Evolutionary conservation across 768 basidiomycete genomes (phyloP).

Genomic region (Myochromella boudieri): DNA sequence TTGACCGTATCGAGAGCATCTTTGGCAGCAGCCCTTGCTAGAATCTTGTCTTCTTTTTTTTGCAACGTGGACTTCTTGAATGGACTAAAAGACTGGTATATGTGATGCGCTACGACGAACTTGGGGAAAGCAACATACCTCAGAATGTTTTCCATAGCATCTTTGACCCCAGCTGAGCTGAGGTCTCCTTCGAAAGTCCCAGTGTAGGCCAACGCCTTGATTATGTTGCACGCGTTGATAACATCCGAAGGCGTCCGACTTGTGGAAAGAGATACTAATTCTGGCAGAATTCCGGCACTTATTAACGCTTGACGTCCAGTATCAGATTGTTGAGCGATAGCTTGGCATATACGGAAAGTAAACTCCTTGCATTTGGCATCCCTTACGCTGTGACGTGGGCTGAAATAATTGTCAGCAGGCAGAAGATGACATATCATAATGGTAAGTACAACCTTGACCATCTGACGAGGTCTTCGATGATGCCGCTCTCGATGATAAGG

Average conservation of each 20-base stretch:
- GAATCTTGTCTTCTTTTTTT: conserved; percentile 7
- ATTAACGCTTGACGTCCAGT: conserved; percentile 18
- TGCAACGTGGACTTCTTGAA: conserved; percentile 9
- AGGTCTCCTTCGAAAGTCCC: conserved; percentile 13
- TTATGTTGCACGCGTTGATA: conserved; percentile 15
- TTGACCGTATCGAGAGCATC: conserved; percentile 5
- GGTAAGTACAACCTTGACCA: conserved; percentile 15
- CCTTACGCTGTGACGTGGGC: conserved; percentile 14
- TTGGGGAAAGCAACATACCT: conserved; percentile 5
- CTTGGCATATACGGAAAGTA: conserved; percentile 13
- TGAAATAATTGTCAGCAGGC: neutral
- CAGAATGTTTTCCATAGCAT: conserved; percentile 13
- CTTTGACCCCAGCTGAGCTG: conserved; percentile 11
- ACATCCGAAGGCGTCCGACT: conserved; percentile 11
- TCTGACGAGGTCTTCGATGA: conserved; percentile 10
- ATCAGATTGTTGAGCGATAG: conserved; percentile 18
- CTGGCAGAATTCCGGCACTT: conserved; percentile 12
- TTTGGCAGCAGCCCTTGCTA: conserved; percentile 7
- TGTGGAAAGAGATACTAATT: conserved; percentile 8
- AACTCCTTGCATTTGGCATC: conserved; percentile 9
- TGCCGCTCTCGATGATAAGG: conserved; percentile 15
- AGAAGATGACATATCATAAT: neutral
- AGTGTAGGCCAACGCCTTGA: conserved; percentile 14
- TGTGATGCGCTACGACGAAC: neutral
- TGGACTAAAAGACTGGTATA: conserved; percentile 1